Evolutionary conservation across 2,329 filamentous ascomycete species (phyloP), one percentile per base, ranked within the genome.

Genomic region (Graphilbum fragrans): DNA sequence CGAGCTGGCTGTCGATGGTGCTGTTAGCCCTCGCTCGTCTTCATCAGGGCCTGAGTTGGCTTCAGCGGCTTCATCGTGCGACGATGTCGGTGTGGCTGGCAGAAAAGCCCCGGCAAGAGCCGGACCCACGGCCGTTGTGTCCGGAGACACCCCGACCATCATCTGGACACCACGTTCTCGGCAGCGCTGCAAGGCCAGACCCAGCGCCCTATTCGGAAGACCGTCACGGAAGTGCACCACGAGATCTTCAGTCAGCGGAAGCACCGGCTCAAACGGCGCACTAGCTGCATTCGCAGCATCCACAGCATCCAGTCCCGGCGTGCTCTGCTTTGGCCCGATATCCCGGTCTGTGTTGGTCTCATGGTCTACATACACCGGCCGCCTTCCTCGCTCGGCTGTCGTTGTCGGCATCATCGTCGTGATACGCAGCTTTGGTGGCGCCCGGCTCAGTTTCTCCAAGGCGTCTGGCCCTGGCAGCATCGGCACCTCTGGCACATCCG

Each of bases 191-290:
- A 77, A 58, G 16, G 70, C 61, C 1, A 60, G 60, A 19, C 69
- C 64, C 2, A 78, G 54, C 0, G 68, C 51, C 2, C 53, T 45
- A 44, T 72, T 62, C 0, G 54, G 52, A 16, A 56, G 53, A 2
- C 65, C 64, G 9, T 66, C 62, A 14, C 64, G 67, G 42, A 80
- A 66, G 36, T 72, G 62, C 20, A 81, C 60, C 3, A 78, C 62
- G 2, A 78, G 52, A 45, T 80, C 70, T 50, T 80, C 77, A 0
- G 62, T 50, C 34, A 74, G 55, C 0, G 70, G 66, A 19, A 80
- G 58, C 1, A 75, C 62, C 1, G 69, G 59, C 27, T 63, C 57
- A 32, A 65, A 64, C 0, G 52, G 33, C 14, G 49, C 47, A 1
- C 46, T 21, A 20, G 22, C 11, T 2, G 16, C 31, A 7, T 7